Evolutionary conservation across 345 rosid species (phyloP), one percentile per base, ranked within the genome.

Genomic region (Gossypium rotundifolium): DNA sequence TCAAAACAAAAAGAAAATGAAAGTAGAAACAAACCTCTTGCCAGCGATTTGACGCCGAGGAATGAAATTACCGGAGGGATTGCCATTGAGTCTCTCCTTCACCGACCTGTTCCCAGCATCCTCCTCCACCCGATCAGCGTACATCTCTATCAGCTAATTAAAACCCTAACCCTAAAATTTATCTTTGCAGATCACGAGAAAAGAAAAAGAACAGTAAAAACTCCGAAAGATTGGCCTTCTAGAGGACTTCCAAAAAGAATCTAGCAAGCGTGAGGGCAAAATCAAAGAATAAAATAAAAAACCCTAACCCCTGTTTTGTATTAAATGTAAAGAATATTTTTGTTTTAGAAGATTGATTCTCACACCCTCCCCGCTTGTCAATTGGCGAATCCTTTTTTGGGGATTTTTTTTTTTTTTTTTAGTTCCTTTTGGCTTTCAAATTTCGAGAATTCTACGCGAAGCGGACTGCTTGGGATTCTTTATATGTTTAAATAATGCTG

Each of bases 81-180:
- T 85, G 68, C 91, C 94, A 58, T 90, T 91, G 80, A 93, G 88
- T 33, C 98, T 96, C 51, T 93, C 97, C 87, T 83, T 90, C 10
- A 88, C 82, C 12, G 90, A 78, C 83, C 84, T 79, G 77, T 79
- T 85, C 62, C 76, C 83, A n/a, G 80, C 86, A 60, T 85, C 88
- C 81, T 95, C 89, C 80, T 95, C 97, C 74, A 90, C 90, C 74
- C 81, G 89, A 89, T 95, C 99, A 79, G 99, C 96, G 79, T 95
- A 95, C 99, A 95, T 95, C 75, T 79, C 74, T 69, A 14, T 23
- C 20, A 20, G 20, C 38, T 38, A 11, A 49, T n/a, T 16, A 71
- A 84, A 83, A 80, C 82, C 82, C 77, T 78, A 83, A 78, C 81
- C 88, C 88, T 6, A 58, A 9, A 22, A 18, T 14, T 65, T 40